Evolutionary conservation across 1,139 yeast species (phyloP).

Genomic region (Blastobotrys buckinghamii): DNA sequence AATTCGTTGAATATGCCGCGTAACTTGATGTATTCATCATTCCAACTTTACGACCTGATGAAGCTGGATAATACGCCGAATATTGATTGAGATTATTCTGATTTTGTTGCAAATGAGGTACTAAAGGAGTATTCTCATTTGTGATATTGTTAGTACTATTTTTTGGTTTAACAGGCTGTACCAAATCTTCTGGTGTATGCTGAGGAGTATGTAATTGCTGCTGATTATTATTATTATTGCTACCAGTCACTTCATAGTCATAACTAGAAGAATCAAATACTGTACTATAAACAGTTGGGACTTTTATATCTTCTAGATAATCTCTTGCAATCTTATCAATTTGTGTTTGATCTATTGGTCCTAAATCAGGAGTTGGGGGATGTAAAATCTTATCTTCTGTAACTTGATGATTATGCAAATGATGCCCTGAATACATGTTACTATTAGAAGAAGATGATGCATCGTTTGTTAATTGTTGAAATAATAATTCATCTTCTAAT

Average conservation of each 20-base stretch:
- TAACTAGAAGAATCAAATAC: neutral
- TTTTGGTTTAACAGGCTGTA: neutral
- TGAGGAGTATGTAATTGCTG: conserved; percentile 5
- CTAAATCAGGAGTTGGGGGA: conserved; percentile 9
- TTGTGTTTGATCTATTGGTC: conserved; percentile 6
- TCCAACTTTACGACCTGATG: neutral
- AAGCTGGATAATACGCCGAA: neutral
- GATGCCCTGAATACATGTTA: neutral
- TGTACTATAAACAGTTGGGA: conserved; percentile 1
- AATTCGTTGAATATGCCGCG: conserved; percentile 1
- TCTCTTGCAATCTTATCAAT: conserved; percentile 9
- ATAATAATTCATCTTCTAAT: conserved; percentile 6
- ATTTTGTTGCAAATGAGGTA: conserved; percentile 3
- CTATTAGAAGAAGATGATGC: neutral
- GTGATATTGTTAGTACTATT: neutral
- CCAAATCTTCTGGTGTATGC: conserved; percentile 6
- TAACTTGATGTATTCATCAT: neutral
- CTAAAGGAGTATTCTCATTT: neutral
- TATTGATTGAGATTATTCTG: conserved; percentile 8
- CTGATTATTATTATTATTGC: neutral
- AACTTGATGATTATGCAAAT: neutral
- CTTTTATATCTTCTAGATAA: conserved; percentile 5
- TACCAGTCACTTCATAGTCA: neutral
- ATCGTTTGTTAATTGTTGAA: conserved; percentile 1
- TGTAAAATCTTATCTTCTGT: conserved; percentile 6